Percentiles rank a stretch among this genome's conserved stretches.
phyloP scores from a whole-genome alignment of 2,329 filamentous ascomycete species.

The Verticillium isaacii region DNA sequence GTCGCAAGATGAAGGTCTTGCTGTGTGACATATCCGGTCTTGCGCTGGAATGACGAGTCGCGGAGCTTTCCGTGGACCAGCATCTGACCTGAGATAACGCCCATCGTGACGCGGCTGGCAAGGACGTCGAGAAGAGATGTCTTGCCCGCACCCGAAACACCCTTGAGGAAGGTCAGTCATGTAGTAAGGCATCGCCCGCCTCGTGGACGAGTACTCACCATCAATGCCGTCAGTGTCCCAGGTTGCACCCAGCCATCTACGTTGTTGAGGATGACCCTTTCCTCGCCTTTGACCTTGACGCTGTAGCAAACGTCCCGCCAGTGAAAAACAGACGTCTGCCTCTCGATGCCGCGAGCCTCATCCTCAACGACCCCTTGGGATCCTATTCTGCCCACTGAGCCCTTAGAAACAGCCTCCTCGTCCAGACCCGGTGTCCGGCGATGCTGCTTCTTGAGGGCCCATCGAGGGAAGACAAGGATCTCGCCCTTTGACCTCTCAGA shows the following conservation, averaged over 20 bases:
- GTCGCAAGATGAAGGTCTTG: constrained; percentile 66
- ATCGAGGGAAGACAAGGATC: constrained; percentile 19
- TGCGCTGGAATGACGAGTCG: constrained; percentile 64
- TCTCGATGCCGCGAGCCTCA: constrained; percentile 14
- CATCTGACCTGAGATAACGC: constrained; percentile 67
- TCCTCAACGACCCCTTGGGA: constrained; percentile 12
- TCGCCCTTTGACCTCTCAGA: constrained; percentile 5
- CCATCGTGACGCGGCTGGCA: constrained; percentile 68
- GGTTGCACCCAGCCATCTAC: constrained; percentile 69
- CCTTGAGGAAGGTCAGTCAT: constrained; percentile 26
- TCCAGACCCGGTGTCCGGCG: too few relatives aligned
- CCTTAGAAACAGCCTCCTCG: constrained; percentile 41
- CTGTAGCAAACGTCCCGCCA: constrained; percentile 72
- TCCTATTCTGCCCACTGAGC: constrained; percentile 12
- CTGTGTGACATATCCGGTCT: constrained; percentile 70
- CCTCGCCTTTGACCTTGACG: constrained; percentile 61
- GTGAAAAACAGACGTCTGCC: constrained; percentile 62
- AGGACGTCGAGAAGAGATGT: constrained; percentile 71
- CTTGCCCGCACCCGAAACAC: constrained; percentile 70
- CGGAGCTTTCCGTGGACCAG: constrained; percentile 61
- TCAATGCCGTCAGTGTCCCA: constrained; percentile 45
- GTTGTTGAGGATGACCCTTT: constrained; percentile 52
- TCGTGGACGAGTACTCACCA: constrained; percentile 33
- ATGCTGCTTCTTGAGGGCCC: constrained; percentile 28
- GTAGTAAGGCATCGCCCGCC: too few relatives aligned